Evolutionary conservation across 139 green algal genomes (phyloP), one percentile per base, ranked within the genome.

Genomic region (Marvania coccoides): DNA sequence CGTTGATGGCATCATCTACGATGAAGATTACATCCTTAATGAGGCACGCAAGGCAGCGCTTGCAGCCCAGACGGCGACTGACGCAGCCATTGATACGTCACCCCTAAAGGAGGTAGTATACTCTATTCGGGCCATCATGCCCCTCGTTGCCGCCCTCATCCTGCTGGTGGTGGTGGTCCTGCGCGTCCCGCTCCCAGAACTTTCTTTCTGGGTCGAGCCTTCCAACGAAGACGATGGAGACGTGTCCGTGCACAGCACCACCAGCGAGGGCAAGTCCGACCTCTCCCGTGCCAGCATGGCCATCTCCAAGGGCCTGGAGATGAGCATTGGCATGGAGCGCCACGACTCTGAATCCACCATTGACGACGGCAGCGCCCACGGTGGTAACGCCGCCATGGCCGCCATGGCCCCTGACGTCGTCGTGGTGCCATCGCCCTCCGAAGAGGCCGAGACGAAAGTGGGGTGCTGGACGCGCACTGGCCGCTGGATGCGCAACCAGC

Each of bases 41-140:
- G 28, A 75, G 37, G 70, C 70, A 5, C 42, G 26, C 6, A 15
- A 58, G 24, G 47, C 47, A 24, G 8, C 31, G 28, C 13, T 4
- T 13, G 29, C 8, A 29, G 8, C 51, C 19, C 23, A 58, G 51
- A 10, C 8, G 30, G 28, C 24, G 14, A 9, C 5, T 6, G 40
- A 39, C 4, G 9, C 7, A 40, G 5, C 6, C 24, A n/a, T 65
- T 23, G 70, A 76, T 26, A 5, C 34, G 6, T 68, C 77, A 2
- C 73, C 77, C 1, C 19, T 72, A 4, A 69, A 69, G 9, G 77
- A 81, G 30, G 65, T 84, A 3, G 24, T 84, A 1, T 84, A 67
- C 47, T 68, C 58, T 15, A 79, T 84, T 30, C 55, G 77, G 14
- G 68, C 77, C 47, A 82, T 84, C 38, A 42, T 67, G 26, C 77